phyloP scores from a whole-genome alignment of 1,139 yeast genomes.

The Debaryomyces psychrophilus region DNA sequence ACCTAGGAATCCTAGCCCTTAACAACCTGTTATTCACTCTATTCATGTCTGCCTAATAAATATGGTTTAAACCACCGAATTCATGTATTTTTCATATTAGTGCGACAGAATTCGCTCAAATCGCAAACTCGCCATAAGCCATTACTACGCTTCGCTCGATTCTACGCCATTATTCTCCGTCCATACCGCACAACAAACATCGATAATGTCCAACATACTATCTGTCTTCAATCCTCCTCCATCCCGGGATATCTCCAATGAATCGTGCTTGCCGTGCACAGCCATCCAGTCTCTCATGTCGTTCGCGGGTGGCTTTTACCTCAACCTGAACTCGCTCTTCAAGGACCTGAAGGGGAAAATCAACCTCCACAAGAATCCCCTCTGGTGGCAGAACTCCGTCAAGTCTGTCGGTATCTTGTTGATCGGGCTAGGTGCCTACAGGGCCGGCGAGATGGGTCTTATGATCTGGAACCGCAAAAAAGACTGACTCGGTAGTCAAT shows the following conservation, averaged over 20 bases:
- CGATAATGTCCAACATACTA: constrained; percentile 38
- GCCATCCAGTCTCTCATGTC: constrained; percentile 41
- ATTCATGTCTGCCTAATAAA: background rate
- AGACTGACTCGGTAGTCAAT: background rate
- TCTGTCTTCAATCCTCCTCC: constrained; percentile 44
- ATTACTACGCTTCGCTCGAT: background rate
- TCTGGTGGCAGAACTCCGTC: constrained; percentile 46
- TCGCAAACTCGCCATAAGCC: background rate
- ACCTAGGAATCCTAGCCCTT: background rate
- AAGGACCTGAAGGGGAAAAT: constrained; percentile 35
- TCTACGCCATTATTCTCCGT: background rate
- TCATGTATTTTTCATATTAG: background rate
- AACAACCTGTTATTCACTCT: constrained; percentile 3
- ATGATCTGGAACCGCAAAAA: constrained; percentile 15
- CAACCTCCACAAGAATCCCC: constrained; percentile 40
- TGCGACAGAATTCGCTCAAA: background rate
- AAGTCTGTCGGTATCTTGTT: constrained; percentile 37
- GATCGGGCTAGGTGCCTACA: constrained; percentile 41
- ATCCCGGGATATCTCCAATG: constrained; percentile 27
- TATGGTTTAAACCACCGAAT: background rate
- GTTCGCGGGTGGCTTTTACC: constrained; percentile 40
- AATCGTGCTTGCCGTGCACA: constrained; percentile 46
- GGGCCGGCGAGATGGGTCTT: constrained; percentile 37
- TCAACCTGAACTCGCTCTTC: constrained; percentile 35
- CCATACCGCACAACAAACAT: background rate